phyloP scores from a whole-genome alignment of 495 filamentous ascomycete genomes.

The Talaromyces nanjingensis region DNA sequence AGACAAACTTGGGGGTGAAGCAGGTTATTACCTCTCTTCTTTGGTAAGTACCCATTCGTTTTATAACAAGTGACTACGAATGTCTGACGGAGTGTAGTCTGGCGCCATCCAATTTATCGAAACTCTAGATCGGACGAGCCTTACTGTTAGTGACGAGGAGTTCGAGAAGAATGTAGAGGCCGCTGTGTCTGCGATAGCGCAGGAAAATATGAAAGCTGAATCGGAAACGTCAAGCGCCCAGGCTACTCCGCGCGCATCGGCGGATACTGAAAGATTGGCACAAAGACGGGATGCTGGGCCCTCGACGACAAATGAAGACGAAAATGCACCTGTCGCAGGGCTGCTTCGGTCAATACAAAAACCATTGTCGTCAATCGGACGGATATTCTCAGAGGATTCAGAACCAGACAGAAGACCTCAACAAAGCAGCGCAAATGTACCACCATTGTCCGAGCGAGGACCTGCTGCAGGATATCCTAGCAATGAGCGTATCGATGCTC shows the following conservation, averaged over 20 bases:
- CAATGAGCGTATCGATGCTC: constrained; percentile 48
- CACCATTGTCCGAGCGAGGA: constrained; percentile 50
- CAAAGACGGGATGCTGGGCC: constrained; percentile 36
- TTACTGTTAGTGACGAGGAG: constrained; percentile 90
- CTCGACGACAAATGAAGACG: constrained; percentile 47
- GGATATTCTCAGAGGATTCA: constrained; percentile 86
- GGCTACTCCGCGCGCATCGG: constrained; percentile 46
- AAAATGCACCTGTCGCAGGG: constrained; percentile 75
- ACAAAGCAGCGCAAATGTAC: constrained; percentile 45
- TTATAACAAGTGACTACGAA: not conserved
- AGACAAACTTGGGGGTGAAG: constrained; percentile 93
- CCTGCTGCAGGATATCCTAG: constrained; percentile 46
- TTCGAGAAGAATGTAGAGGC: constrained; percentile 94
- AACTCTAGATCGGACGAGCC: constrained; percentile 83
- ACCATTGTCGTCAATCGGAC: constrained; percentile 89
- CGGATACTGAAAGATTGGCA: constrained; percentile 47
- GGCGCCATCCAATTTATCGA: constrained; percentile 97
- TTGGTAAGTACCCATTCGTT: constrained; percentile 48
- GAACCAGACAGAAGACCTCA: constrained; percentile 34
- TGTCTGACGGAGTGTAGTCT: constrained; percentile 48
- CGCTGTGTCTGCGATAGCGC: constrained; percentile 92
- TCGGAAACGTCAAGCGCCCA: constrained; percentile 12
- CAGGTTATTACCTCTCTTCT: constrained; percentile 97
- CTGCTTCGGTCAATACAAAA: constrained; percentile 86
- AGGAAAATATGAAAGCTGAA: constrained; percentile 61